These are phyloP conservation scores for Russula brevipes DNA, from an alignment of 768 basidiomycete genomes.

Conservation along the genomic window DNA sequence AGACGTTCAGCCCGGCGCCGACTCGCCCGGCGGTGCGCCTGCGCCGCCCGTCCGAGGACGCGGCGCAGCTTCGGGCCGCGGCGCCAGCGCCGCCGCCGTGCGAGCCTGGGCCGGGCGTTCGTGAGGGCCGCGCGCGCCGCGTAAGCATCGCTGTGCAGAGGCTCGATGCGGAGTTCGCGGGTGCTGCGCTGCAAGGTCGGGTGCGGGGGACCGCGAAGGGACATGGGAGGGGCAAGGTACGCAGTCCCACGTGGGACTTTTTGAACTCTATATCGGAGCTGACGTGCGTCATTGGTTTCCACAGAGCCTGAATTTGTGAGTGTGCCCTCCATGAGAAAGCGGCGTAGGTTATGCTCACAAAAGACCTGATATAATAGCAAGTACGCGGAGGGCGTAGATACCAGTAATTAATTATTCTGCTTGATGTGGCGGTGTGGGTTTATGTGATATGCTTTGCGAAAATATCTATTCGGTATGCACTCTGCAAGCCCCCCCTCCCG, in stretches of 20 bases:
- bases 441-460: background rate
- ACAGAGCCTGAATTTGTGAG: slow-evolving; percentile 14
- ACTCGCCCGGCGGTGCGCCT: background rate
- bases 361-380: background rate
- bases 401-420: background rate
- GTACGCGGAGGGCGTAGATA: too few relatives aligned
- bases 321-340: too few relatives aligned
- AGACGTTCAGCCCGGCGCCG: background rate
- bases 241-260: background rate
- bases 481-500: too few relatives aligned
- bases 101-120: background rate
- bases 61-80: background rate
- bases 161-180: background rate
- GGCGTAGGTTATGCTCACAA: background rate
- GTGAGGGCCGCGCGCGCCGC: slow-evolving; percentile 4
- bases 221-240: slow-evolving; percentile 17
- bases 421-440: background rate
- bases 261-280: background rate
- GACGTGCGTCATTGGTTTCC: background rate
- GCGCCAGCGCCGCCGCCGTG: background rate
- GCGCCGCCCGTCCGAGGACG: background rate
- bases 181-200: background rate
- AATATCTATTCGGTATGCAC: too few relatives aligned
- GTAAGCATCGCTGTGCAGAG: slow-evolving; percentile 12
- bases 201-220: background rate